Conservation (phyloP, 331 rosid species). For the Acacia pycnantha region DNA sequence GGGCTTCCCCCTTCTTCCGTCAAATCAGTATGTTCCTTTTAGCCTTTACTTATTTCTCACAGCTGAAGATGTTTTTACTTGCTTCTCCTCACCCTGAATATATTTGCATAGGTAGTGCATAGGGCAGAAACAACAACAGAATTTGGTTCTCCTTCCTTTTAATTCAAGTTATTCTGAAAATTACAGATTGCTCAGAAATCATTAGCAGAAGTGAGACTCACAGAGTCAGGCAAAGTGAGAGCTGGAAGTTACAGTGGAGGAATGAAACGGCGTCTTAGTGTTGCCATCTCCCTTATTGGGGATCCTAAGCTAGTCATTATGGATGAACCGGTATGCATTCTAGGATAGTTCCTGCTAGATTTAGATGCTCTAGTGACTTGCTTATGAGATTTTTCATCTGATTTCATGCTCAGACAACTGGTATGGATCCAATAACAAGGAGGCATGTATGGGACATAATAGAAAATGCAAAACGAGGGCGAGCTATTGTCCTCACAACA, state of each 20-base stretch:
- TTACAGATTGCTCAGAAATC: conserved; percentile 57
- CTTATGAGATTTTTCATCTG: conserved; percentile 9
- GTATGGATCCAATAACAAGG: conserved; percentile 96
- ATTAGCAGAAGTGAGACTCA: conserved; percentile 73
- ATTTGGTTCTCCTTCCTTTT: conserved; percentile 8
- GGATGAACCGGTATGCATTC: conserved; percentile 78
- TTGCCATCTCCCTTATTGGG: conserved; percentile 94
- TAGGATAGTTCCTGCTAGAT: conserved; percentile 2
- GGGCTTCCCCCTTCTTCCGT: conserved; percentile 72
- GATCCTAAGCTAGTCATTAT: conserved; percentile 79
- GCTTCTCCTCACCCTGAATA: not conserved
- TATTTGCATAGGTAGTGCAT: conserved; percentile 9
- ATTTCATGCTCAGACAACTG: conserved; percentile 65
- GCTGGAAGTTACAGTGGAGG: conserved; percentile 96
- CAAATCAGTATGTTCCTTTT: conserved; percentile 50
- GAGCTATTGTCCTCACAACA: conserved; percentile 82
- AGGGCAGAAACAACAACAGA: not conserved
- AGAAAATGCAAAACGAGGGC: conserved; percentile 79
- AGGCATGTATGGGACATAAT: conserved; percentile 94
- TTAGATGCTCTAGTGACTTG: conserved; percentile 14
- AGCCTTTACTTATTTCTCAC: conserved; percentile 20
- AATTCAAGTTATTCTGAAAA: conserved; percentile 23
- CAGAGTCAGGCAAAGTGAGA: conserved; percentile 65
- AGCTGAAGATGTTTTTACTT: not conserved
- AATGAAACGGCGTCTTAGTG: conserved; percentile 92